Evolutionary conservation across 495 filamentous ascomycete genomes (phyloP).

Genomic region (Neurospora sp.): DNA sequence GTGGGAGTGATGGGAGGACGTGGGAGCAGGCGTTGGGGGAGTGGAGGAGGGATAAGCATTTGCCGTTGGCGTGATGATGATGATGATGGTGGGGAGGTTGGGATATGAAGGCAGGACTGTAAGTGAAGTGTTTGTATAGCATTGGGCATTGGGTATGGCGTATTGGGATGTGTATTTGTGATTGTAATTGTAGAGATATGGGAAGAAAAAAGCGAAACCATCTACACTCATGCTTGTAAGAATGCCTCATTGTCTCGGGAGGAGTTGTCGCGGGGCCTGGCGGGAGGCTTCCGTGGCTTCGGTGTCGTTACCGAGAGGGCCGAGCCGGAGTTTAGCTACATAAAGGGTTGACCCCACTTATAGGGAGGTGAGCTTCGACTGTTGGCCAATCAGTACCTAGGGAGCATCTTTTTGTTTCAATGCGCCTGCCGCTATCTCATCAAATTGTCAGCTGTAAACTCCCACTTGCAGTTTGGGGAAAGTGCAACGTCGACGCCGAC

Average conservation of each 20-base stretch:
- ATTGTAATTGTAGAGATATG: neutral
- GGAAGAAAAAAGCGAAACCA: neutral
- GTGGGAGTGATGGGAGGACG: slow-evolving; percentile 37
- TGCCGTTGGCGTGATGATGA: neutral
- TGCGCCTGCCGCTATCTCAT: neutral
- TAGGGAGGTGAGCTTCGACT: neutral
- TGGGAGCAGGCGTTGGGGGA: slow-evolving; percentile 55
- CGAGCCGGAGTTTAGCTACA: neutral
- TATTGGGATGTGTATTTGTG: too few species aligned
- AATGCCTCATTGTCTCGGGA: neutral
- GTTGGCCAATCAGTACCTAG: neutral
- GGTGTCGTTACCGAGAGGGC: neutral
- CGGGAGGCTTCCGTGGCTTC: neutral
- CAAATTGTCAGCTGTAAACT: neutral
- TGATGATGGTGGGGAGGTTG: neutral
- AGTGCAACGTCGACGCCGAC: neutral
- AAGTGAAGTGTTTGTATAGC: neutral
- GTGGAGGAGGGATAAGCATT: slow-evolving; percentile 21
- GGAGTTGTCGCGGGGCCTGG: neutral
- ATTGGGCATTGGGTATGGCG: neutral
- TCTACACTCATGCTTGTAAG: neutral
- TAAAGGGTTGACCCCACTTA: neutral
- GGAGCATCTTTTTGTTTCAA: neutral
- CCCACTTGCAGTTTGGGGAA: neutral
- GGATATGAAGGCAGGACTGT: neutral